Base-by-base conservation (phyloP, 2,329 filamentous ascomycete species). In the Neocucurbitaria cava region DNA sequence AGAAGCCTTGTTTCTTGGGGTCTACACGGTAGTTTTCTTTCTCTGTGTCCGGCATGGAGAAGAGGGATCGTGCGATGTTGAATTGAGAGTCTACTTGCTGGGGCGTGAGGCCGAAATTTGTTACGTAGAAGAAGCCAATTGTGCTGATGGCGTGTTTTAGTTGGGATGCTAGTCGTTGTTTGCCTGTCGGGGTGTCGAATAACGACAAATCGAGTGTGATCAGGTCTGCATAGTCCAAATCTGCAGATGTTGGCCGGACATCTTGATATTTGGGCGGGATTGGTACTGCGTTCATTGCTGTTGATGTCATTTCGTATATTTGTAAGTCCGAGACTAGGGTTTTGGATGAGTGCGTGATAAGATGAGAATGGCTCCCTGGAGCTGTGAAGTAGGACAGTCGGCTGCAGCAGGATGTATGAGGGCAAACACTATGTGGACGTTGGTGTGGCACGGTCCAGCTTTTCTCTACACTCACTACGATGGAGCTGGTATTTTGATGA, bases 121-220 rank as follows among this genome's bases (percentile, higher is more conserved):
- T 61, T 18, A 61, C 52, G 41, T 61, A 61, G 51, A 61, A 61
- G 56, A 58, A 61, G 21, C 58, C 58, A n/a, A 56, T 45, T 5
- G 47, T 54, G 46, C 39, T 41, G 35, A 58, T 55, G 24, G 58
- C 55, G 13, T 44, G 40, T 31, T 49, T 45, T 17, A 60, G 57
- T 35, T 55, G 55, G 5, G 24, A 9, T 3, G 55, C 58, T 1
- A 58, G 51, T 11, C 46, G 20, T 21, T 52, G 28, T 44, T 58
- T 61, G 1, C 58, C 58, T 4, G 33, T 23, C 7, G 51, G 51
- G 3, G 39, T 42, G 41, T 51, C 28, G 45, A 49, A 61, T 18
- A 52, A 33, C 6, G 50, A 51, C 11, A 61, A 46, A 26, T 58
- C 51, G 5, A 61, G 43, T 13, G 58, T 55, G 7, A 56, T 41